phyloP scores from a whole-genome alignment of 495 filamentous ascomycete species.

The Saxophila tyrrhenica region DNA sequence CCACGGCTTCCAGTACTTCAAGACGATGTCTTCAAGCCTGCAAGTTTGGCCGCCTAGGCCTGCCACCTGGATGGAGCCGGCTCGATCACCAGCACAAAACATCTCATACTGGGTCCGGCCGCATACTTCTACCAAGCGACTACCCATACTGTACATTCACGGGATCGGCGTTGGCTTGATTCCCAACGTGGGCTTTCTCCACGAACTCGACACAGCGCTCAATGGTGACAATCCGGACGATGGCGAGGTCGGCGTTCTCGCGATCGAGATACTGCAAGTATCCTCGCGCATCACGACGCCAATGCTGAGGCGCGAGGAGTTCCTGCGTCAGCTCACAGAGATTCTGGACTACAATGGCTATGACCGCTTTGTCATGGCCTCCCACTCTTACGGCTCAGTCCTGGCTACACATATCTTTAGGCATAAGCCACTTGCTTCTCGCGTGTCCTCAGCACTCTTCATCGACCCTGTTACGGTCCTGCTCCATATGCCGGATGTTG shows the following conservation, averaged over 20 bases:
- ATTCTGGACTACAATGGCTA: slow-evolving; percentile 19
- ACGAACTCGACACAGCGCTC: slow-evolving; percentile 11
- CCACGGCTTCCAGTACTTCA: slow-evolving; percentile 18
- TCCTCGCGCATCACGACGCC: slow-evolving; percentile 22
- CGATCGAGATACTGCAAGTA: slow-evolving; percentile 23
- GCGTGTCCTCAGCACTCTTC: slow-evolving; percentile 18
- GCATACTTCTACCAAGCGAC: slow-evolving; percentile 19
- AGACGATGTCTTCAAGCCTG: neutral
- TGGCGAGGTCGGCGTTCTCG: slow-evolving; percentile 24
- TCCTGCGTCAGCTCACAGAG: slow-evolving; percentile 14
- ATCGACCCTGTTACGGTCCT: slow-evolving; percentile 25
- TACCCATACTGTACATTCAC: slow-evolving; percentile 23
- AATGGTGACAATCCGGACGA: slow-evolving; percentile 9
- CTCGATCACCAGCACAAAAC: slow-evolving; percentile 11
- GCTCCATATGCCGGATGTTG: slow-evolving; percentile 24
- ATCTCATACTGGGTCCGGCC: slow-evolving; percentile 23
- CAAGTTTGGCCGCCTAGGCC: slow-evolving; percentile 22
- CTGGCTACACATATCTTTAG: slow-evolving; percentile 20
- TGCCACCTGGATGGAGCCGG: slow-evolving; percentile 7
- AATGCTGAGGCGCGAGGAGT: slow-evolving; percentile 14
- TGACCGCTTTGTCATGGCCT: slow-evolving; percentile 21
- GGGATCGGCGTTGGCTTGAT: slow-evolving; percentile 25
- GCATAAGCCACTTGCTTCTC: slow-evolving; percentile 7
- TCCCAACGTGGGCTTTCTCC: slow-evolving; percentile 18
- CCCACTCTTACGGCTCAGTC: slow-evolving; percentile 26